Base-by-base conservation (phyloP, 495 filamentous ascomycete species). In the Neurospora intermedia region DNA sequence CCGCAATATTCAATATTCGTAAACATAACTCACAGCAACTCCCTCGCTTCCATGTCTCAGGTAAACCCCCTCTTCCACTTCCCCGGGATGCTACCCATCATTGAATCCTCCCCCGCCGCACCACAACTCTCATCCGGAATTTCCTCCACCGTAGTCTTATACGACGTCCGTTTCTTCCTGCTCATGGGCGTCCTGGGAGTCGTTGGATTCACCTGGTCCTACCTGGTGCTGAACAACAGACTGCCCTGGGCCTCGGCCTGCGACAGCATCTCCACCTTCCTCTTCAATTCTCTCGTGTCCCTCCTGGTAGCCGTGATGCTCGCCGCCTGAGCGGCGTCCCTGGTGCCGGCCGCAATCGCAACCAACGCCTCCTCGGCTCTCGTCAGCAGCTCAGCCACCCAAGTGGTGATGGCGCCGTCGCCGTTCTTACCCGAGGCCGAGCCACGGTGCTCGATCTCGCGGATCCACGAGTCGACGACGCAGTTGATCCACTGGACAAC, bases 401-500 rank as follows among this genome's bases (percentile, higher is more conserved):
- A 84, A 1, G 74, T 75, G 13, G 80, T 79, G 7, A 85, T 76
- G n/a, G 74, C 73, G 10, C 71, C 74, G 4, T 80, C 79, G n/a
- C 73, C 78, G 66, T 73, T 79, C 77, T 70, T 82, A 72, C 7
- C 77, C 73, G 70, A 82, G 72, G 59, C 82, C 70, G 45, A 74
- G 11, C 82, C 81, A 3, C 81, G 81, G 11, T 83, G 76, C 75
- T 81, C 77, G 8, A 85, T 75, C 48, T 84, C 83, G 23, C 79
- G 76, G 39, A 84, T 77, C 85, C 84, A 87, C 41, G 77, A 77
- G 46, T 78, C 74, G 5, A 83, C 80, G 7, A 80, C 79, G 42
- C 72, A 73, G 42, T 78, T 71, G 75, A 85, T 82, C 83, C 84
- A 84, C 71, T 85, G 82, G 4, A 84, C 78, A 4, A 87, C 74